Evolutionary conservation across 148 eudicot genomes (phyloP).

Genomic region (Chenopodium quinoa): DNA sequence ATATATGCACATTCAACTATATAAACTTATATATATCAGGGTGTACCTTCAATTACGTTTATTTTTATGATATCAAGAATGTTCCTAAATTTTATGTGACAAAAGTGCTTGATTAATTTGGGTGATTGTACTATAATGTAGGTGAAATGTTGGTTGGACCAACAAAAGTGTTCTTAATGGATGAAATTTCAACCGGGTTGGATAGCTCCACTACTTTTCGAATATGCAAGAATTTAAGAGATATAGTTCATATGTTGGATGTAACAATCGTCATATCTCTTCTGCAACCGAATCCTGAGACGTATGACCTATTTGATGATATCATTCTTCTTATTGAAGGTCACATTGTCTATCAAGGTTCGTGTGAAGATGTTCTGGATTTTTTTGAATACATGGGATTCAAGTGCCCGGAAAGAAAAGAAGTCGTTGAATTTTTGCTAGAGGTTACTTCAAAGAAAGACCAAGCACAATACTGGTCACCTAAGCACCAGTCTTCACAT

Average conservation of each 20-base stretch:
- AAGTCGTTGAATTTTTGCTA: slow-evolving; percentile 48
- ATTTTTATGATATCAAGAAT: neutral
- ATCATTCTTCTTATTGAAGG: slow-evolving; percentile 51
- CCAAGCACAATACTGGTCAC: slow-evolving; percentile 48
- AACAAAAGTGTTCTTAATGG: slow-evolving; percentile 47
- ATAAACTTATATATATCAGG: neutral
- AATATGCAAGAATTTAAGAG: slow-evolving; percentile 44
- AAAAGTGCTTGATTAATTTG: neutral
- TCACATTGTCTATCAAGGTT: slow-evolving; percentile 49
- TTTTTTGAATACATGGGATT: slow-evolving; percentile 51
- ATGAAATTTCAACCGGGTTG: slow-evolving; percentile 59
- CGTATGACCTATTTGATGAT: slow-evolving; percentile 53
- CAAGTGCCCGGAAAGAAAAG: slow-evolving; percentile 54
- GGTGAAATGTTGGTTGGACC: slow-evolving; percentile 64
- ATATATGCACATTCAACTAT: neutral
- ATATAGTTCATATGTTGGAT: slow-evolving; percentile 38
- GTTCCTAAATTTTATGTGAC: neutral
- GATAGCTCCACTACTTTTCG: slow-evolving; percentile 55
- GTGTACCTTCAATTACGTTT: no score
- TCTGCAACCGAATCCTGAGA: slow-evolving; percentile 54
- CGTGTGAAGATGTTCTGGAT: slow-evolving; percentile 41
- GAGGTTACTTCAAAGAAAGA: slow-evolving; percentile 59
- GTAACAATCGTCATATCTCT: slow-evolving; percentile 49
- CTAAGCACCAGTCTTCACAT: slow-evolving; percentile 30
- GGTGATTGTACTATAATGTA: neutral